A percentile compares a stretch with the other conserved stretches of the same genome.
Conservation (phyloP, 306 rosid genomes). For the Hippophae tibetana region DNA sequence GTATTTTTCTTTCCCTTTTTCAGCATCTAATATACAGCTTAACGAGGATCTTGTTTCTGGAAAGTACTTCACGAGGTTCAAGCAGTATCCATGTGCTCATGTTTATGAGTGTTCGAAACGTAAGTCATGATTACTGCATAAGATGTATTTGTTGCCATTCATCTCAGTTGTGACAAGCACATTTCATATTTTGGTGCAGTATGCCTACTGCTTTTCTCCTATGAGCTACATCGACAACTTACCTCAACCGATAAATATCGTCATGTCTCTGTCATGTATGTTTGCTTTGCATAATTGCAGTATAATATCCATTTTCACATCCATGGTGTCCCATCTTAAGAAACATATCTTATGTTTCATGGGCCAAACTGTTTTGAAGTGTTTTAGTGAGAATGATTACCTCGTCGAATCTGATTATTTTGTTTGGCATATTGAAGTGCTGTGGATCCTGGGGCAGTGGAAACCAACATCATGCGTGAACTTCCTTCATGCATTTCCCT, state of each 20-base stretch:
- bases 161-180: slow-evolving; percentile 20
- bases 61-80: slow-evolving; percentile 35
- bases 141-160: slow-evolving; percentile 11
- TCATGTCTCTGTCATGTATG: slow-evolving; percentile 60
- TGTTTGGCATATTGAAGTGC: slow-evolving; percentile 37
- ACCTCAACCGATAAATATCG: slow-evolving; percentile 39
- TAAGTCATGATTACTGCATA: slow-evolving; percentile 25
- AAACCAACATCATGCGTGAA: slow-evolving; percentile 74
- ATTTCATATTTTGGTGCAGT: slow-evolving; percentile 36
- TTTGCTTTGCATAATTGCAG: background rate
- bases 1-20: slow-evolving; percentile 6
- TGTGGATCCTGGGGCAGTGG: slow-evolving; percentile 76
- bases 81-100: slow-evolving; percentile 57
- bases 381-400: background rate
- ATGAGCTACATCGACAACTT: slow-evolving; percentile 68
- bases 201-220: slow-evolving; percentile 60
- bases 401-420: background rate
- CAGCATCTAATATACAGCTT: slow-evolving; percentile 48
- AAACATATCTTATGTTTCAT: background rate
- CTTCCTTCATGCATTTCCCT: slow-evolving; percentile 45
- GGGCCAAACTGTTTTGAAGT: background rate
- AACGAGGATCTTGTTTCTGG: slow-evolving; percentile 64
- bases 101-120: slow-evolving; percentile 76
- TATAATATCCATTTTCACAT: background rate
- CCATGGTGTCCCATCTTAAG: background rate